Evolutionary conservation across 2,329 filamentous ascomycete genomes (phyloP), one percentile per base, ranked within the genome.

Genomic region (Trichoderma sp.): DNA sequence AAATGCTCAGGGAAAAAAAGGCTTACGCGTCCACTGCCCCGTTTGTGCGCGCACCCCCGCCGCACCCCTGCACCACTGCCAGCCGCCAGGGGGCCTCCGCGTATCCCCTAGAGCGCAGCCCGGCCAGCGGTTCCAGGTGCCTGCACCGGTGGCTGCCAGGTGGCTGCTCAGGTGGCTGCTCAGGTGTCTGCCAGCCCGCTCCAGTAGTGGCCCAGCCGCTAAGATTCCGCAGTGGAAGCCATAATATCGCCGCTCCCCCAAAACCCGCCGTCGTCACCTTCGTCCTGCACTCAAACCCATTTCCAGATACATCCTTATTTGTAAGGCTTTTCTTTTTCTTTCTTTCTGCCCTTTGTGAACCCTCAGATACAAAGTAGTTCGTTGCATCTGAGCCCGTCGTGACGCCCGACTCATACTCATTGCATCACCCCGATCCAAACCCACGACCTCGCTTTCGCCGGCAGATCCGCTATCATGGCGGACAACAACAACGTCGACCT

Each of bases 401-500:
- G 29, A 54, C n/a, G n/a, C n/a, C n/a, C n/a, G n/a, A n/a, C n/a
- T n/a, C n/a, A n/a, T n/a, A n/a, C n/a, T n/a, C n/a, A 45, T 22
- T 22, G 25, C 25, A 19, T 64, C 50, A 32, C 37, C 8, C 37
- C 60, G 60, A 54, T 19, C 17, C 52, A 52, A 65, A 17, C 27
- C 29, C 52, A 50, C 48, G 61, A 22, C 53, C 50, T 45, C 52
- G 34, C 22, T 48, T 19, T 19, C n/a, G 15, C 27, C 27, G 52
- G 29, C 34, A 57, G 67, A 59, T 67, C 64, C 61, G 69, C 67
- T 39, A 75, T 69, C 61, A 81, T 81, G 80, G 78, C 80, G 64
- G 77, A 76, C 73, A 79, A 81, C 68, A 81, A 81, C 68, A 82
- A 83, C 71, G 81, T 84, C 73, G 81, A 84, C 67, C 76, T 88